Base-by-base conservation (phyloP, 169 alveolate species). In the Cryptosporidium parvum region DNA sequence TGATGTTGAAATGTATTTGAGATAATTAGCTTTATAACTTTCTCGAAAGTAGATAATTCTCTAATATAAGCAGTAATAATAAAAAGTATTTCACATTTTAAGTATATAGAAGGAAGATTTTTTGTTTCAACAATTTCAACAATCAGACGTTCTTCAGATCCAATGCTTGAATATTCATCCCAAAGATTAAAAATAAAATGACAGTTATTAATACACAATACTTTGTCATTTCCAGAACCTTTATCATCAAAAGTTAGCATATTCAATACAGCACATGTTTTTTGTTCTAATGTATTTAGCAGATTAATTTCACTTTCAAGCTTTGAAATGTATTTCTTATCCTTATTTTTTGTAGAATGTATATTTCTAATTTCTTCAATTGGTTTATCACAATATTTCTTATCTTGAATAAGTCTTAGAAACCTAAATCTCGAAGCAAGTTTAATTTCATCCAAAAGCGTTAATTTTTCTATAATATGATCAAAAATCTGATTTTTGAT, bases 201-300 rank as follows among this genome's bases (percentile, higher is more conserved):
- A 16, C 2, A 62, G 29, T 61, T 35, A 5, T 44, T 14, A 31
- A 45, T 23, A 23, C n/a, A 5, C 39, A 52, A n/a, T 2, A 59
- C 31, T 33, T 31, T 39, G 33, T 45, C 45, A 16, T 33, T 51
- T 1, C 14, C 56, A 12, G 59, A 73, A 9, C 48, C 44, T 7
- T 73, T 44, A 33, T 73, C 53, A 35, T 37, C 56, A 73, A 37
- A 73, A 39, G 86, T 53, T 3, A 80, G 6, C 29, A 80, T 65
- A 67, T 80, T 80, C 35, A 80, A 31, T 16, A 80, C 33, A 42
- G 89, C 89, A 44, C 51, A 12, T 2, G 75, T 62, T 62, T 44
- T 59, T 45, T 45, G 45, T 21, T 70, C 65, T 45, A 70, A 39
- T 23, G 84, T 70, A 29, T 29, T 65, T 31, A 65, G 33, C 18